Evolutionary conservation across 163 green algal genomes (phyloP), one percentile per base, ranked within the genome.

Genomic region (Picocystis sp.): DNA sequence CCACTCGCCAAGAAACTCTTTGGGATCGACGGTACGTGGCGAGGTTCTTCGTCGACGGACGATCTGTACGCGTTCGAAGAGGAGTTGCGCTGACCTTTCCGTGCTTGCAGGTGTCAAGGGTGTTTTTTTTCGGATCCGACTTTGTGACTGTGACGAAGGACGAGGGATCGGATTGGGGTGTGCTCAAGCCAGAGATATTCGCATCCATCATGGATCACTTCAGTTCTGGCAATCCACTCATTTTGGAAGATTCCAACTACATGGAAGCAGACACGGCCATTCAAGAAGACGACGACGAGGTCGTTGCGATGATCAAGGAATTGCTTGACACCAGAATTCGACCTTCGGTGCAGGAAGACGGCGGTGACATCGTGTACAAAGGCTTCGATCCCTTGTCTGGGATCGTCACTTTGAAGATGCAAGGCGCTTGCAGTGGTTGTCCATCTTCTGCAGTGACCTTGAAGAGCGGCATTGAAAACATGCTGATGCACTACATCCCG

Each of bases 221-320:
- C 65, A 55, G 67, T 1, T 80, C 65, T 35, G 83, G 81, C 22
- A 62, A 84, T 48, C 63, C 69, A 21, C 9, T 96, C 2, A 59
- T 92, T 19, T 76, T 58, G 9, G 84, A 93, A 35, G 61, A 52
- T 11, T 56, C 46, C 1, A 55, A 21, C 43, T 56, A 48, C 38
- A 62, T 41, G 13, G 29, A 58, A 9, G 35, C 63, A 2, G 69
- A 84, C 63, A 77, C 67, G 23, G 57, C 70, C 23, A 82, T 85
- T 41, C 55, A 66, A 21, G 72, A 81, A 13, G 72, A 84, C 42
- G 68, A 77, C 50, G 66, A 74, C 48, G 75, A 86, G 75, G 63
- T 92, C 1, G 86, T 98, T 46, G 81, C 84, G 15, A 94, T 95
- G 86, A 96, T 99, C 70, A 97, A 97, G 78, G 90, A 99, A 74